phyloP scores from a whole-genome alignment of 106 monocot species.

The Chionographis japonica region DNA sequence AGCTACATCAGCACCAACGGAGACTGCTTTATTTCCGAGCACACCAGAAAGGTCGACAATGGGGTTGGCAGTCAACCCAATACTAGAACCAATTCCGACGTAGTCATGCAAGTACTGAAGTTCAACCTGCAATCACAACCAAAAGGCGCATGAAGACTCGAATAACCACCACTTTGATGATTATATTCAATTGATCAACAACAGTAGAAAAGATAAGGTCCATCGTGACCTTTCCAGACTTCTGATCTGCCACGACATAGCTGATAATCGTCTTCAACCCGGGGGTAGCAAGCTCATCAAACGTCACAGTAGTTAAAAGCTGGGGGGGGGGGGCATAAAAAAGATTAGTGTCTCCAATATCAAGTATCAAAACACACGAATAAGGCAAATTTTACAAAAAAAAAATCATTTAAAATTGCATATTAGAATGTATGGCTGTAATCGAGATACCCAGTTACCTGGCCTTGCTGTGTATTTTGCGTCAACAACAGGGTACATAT shows the following conservation, averaged over 20 bases:
- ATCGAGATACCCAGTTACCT: no score
- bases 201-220: neutral
- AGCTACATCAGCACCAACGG: constrained; percentile 46
- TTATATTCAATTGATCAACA: neutral
- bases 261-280: constrained; percentile 42
- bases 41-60: constrained; percentile 49
- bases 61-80: constrained; percentile 47
- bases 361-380: no score
- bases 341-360: no score
- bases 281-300: constrained; percentile 38
- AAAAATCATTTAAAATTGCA: no score
- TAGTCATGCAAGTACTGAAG: constrained; percentile 44
- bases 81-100: constrained; percentile 32
- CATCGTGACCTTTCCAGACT: constrained; percentile 10
- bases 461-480: no score
- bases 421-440: no score
- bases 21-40: constrained; percentile 25
- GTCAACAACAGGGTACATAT: no score
- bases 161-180: neutral
- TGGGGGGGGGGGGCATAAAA: neutral
- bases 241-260: constrained; percentile 23
- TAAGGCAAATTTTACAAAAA: no score
- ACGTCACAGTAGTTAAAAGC: constrained; percentile 32
- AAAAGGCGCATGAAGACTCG: neutral
- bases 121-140: constrained; percentile 23